Evolutionary conservation across 768 basidiomycete genomes (phyloP), one percentile per base, ranked within the genome.

Genomic region (Hygrophorus russula): DNA sequence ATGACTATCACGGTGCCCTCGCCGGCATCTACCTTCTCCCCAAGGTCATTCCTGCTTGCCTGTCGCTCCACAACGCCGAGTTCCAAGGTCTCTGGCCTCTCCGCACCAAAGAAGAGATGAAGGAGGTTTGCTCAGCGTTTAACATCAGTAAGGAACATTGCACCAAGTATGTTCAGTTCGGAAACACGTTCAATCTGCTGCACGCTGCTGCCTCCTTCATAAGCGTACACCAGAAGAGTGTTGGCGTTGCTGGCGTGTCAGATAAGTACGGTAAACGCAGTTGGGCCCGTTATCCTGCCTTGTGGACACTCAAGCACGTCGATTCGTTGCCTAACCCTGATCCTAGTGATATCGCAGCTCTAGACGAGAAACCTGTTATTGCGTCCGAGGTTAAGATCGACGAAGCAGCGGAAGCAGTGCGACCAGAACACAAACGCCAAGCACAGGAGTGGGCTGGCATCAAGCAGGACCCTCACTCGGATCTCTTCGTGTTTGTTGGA

Each of bases 61-160:
- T 96, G 24, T 96, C 92, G 2, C 72, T 96, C 28, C 92, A 96
- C 70, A 96, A 96, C 52, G 92, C 92, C 55, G 92, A 96, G 62
- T 96, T 96, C 74, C 92, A 96, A 59, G 92, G 92, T 64, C 74
- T 93, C 18, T 94, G 92, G 92, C 87, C 92, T 5, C 73, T 96
- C 18, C 83, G 92, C 36, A 96, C 92, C 30, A 94, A 94, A 68
- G 91, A 93, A 57, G 92, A 96, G 61, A 92, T 93, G 90, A 93
- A 90, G 67, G 92, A 96, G 60, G 92, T 96, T 37, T 96, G 92
- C 59, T 93, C 92, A 2, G 92, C 92, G 2, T 96, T 96, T 74
- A 94, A 94, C 62, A 87, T 96, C 60, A 85, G 85, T 69, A 94
- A 94, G 63, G 91, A 93, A 56, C 73, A 89, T 56, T 96, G 92